Evolutionary conservation across 148 eudicot species (phyloP).

Genomic region (Silene conica): DNA sequence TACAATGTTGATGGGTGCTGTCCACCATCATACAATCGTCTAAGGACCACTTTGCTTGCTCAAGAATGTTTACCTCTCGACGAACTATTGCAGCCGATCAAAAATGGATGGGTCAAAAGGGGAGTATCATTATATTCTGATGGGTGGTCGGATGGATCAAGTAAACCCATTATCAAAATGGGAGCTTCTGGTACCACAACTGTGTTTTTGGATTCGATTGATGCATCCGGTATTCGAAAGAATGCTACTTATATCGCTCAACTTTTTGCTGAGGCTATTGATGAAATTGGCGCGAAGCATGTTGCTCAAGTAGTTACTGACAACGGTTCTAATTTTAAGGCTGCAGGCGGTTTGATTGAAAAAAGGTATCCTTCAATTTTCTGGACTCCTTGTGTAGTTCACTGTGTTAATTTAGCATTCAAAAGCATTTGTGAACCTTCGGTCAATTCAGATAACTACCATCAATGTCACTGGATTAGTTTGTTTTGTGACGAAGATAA

Average conservation of each 20-base stretch:
- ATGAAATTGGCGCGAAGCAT: neutral
- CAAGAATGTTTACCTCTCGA: neutral
- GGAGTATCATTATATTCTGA: neutral
- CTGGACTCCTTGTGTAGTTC: conserved; percentile 18
- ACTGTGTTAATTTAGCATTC: conserved; percentile 2
- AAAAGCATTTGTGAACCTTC: conserved; percentile 5
- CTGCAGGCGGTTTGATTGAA: neutral
- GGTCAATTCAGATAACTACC: neutral
- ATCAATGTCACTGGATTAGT: neutral
- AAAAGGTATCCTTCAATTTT: neutral
- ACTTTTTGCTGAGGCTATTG: neutral
- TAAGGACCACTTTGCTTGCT: neutral
- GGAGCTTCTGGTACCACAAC: neutral
- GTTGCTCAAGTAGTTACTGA: conserved; percentile 4
- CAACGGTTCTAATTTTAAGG: conserved; percentile 3
- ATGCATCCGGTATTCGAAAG: neutral
- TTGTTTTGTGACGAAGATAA: neutral
- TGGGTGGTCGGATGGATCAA: conserved; percentile 5
- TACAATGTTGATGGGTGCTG: conserved; percentile 1
- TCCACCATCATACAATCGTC: neutral
- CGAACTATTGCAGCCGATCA: neutral
- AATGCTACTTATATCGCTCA: neutral
- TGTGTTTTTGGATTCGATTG: neutral
- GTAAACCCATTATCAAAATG: conserved; percentile 8
- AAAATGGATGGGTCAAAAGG: neutral